Evolutionary conservation across 176 grass and related monocot genomes (phyloP).

Genomic region (Bromus sterilis): DNA sequence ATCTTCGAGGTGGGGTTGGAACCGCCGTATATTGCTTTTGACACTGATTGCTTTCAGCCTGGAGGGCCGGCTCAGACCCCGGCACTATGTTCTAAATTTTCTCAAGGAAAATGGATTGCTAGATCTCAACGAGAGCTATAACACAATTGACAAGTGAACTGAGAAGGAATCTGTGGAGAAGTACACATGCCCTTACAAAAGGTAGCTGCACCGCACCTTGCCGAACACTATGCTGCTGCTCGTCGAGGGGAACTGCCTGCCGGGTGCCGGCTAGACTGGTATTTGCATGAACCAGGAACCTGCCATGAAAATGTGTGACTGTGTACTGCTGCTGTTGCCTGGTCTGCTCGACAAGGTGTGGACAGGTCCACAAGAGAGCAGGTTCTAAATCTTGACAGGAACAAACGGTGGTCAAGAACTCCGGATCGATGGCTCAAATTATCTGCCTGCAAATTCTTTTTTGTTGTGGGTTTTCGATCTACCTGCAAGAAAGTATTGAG

Average conservation of each 20-base stretch:
- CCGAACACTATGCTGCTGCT: neutral
- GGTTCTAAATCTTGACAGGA: constrained; percentile 72
- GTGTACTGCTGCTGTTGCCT: neutral
- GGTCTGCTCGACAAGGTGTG: neutral
- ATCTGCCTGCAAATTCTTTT: constrained; percentile 61
- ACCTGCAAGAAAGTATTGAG: no score
- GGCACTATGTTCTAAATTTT: neutral
- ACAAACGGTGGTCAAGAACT: constrained; percentile 84
- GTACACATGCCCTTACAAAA: neutral
- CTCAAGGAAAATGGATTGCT: neutral
- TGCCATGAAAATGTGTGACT: neutral
- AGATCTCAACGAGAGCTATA: neutral
- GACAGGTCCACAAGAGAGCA: neutral
- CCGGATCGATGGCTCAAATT: constrained; percentile 89
- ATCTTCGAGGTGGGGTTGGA: neutral
- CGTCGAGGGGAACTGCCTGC: neutral
- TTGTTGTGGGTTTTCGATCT: no score
- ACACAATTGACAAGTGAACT: no score
- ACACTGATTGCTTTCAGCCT: neutral
- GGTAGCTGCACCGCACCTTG: neutral
- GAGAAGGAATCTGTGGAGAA: neutral
- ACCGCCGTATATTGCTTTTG: neutral
- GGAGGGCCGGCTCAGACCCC: neutral
- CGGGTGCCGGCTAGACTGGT: neutral
- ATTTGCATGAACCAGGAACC: neutral